phyloP scores from a whole-genome alignment of 805 yeast species.

The Lipomyces kockii region DNA sequence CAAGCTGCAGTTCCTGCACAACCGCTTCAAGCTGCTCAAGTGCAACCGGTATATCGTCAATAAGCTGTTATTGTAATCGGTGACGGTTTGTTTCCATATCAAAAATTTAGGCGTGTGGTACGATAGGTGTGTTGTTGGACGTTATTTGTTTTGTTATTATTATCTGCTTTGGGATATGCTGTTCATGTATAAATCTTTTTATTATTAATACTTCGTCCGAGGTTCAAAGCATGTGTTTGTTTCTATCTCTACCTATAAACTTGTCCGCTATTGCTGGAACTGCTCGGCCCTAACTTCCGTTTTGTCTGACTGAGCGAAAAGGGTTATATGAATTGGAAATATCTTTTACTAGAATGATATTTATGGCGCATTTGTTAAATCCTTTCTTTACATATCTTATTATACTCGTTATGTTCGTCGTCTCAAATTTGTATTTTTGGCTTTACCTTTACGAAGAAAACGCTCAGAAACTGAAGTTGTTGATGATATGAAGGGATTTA shows the following conservation, averaged over 20 bases:
- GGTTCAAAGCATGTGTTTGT: neutral
- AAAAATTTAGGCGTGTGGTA: conserved; percentile 1
- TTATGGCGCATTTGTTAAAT: neutral
- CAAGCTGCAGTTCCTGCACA: conserved; percentile 21
- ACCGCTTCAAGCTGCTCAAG: conserved; percentile 25
- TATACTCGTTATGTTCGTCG: neutral
- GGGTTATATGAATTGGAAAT: neutral
- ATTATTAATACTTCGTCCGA: neutral
- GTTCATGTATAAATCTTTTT: neutral
- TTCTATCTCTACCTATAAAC: neutral
- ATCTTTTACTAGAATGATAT: neutral
- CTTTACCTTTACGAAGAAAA: neutral
- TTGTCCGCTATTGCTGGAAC: neutral
- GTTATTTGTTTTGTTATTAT: neutral
- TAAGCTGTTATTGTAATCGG: neutral
- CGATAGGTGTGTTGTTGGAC: neutral
- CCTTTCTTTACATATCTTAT: conserved; percentile 7
- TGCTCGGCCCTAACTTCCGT: neutral
- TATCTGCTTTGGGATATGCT: conserved; percentile 1
- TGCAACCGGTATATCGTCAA: neutral
- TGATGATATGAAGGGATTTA: neutral
- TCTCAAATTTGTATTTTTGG: neutral
- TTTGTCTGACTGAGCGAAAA: neutral
- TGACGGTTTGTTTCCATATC: neutral
- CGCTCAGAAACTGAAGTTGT: neutral